A percentile compares a stretch with the other conserved stretches of the same genome.
These are phyloP conservation scores for Suillus bovinus DNA, from an alignment of 768 basidiomycete species.

Conservation along the genomic window DNA sequence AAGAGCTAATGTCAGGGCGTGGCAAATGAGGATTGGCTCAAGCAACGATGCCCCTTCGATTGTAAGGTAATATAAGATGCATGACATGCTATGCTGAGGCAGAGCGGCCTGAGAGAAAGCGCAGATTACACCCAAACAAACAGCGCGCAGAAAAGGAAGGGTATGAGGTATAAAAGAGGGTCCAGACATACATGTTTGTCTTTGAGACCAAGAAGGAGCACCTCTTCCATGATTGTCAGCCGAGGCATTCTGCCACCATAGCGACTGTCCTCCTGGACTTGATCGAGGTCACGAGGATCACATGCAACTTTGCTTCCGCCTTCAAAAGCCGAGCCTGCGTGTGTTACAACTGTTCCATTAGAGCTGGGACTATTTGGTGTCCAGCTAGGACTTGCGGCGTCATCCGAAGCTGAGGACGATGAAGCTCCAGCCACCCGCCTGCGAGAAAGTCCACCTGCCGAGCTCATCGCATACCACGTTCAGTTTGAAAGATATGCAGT, in stretches of 20 bases:
- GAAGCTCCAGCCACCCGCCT: constrained; percentile 51
- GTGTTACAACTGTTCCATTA: constrained; percentile 39
- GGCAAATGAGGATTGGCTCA: not conserved
- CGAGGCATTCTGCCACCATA: constrained; percentile 75
- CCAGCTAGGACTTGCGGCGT: constrained; percentile 33
- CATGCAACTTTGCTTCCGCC: constrained; percentile 89
- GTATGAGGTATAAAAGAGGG: constrained; percentile 8
- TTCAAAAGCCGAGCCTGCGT: constrained; percentile 83
- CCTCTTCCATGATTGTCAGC: constrained; percentile 96
- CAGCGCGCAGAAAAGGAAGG: constrained; percentile 9
- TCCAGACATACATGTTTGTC: constrained; percentile 80
- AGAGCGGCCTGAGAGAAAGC: not conserved
- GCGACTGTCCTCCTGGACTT: constrained; percentile 61
- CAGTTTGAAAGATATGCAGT: not conserved
- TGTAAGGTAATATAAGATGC: not conserved
- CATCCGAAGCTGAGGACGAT: constrained; percentile 40
- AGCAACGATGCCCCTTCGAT: not conserved
- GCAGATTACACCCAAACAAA: constrained; percentile 8
- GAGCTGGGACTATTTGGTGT: constrained; percentile 30
- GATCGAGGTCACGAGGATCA: constrained; percentile 88
- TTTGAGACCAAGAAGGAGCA: constrained; percentile 89
- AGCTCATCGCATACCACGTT: constrained; percentile 41
- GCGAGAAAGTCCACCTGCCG: constrained; percentile 56
- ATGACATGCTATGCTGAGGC: constrained; percentile 20
- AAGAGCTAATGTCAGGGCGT: constrained; percentile 3